Percentiles rank a stretch among this genome's conserved stretches.
These are phyloP conservation scores for Cyclotella choctawhatcheeana DNA, from an alignment of 108 stramenopile genomes.

Conservation along the genomic window DNA sequence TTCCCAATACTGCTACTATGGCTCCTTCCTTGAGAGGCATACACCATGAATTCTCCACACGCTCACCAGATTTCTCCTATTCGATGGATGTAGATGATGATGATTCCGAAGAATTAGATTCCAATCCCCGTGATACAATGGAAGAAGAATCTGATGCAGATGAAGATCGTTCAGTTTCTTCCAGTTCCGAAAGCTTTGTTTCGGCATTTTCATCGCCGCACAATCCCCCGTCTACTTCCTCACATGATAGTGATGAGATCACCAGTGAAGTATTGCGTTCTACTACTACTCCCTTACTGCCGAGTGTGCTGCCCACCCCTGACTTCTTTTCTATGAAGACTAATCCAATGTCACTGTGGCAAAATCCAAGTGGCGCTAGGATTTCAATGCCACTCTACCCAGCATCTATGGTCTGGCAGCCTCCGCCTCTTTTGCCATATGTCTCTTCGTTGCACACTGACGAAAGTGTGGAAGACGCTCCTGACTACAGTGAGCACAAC, in stretches of 20 bases:
- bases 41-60: slow-evolving; percentile 1
- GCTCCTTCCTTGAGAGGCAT: slow-evolving; percentile 29
- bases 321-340: slow-evolving; percentile 40
- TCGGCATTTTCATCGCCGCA: slow-evolving; percentile 42
- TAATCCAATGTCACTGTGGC: slow-evolving; percentile 9
- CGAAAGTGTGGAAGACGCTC: slow-evolving; percentile 4
- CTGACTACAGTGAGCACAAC: background rate
- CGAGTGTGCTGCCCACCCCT: slow-evolving; percentile 42
- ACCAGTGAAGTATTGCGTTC: slow-evolving; percentile 3
- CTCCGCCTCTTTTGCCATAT: slow-evolving; percentile 16
- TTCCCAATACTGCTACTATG: background rate
- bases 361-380: slow-evolving; percentile 7
- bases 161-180: slow-evolving; percentile 16
- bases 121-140: slow-evolving; percentile 6
- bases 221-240: slow-evolving; percentile 1
- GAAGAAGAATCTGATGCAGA: slow-evolving; percentile 36
- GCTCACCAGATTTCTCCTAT: slow-evolving; percentile 8
- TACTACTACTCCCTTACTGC: slow-evolving; percentile 38
- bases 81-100: slow-evolving; percentile 30
- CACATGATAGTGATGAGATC: slow-evolving; percentile 5
- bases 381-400: background rate
- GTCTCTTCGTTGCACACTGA: background rate
- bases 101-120: slow-evolving; percentile 17
- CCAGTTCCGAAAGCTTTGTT: slow-evolving; percentile 53
- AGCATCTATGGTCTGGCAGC: background rate